These are phyloP conservation scores for Talaromyces liani DNA, from an alignment of 495 filamentous ascomycete genomes.

Conservation along the genomic window DNA sequence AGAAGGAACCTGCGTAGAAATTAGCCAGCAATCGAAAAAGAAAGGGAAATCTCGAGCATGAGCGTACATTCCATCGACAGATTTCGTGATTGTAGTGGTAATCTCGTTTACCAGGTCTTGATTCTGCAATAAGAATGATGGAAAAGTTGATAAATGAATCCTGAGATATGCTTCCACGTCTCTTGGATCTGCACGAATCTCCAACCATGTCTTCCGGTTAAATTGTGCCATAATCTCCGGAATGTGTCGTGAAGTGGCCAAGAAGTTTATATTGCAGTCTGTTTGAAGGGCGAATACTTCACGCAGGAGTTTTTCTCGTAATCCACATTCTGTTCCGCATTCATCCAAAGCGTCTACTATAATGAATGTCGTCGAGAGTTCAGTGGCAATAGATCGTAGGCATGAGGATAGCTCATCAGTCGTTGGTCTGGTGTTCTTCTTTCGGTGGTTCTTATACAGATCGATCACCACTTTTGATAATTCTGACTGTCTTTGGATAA, in stretches of 20 bases:
- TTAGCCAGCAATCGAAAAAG: background rate
- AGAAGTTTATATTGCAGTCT: constrained; percentile 3
- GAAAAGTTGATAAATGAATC: constrained; percentile 9
- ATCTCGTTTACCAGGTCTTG: constrained; percentile 3
- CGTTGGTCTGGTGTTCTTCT: constrained; percentile 15
- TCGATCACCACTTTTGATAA: constrained; percentile 18
- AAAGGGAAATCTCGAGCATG: background rate
- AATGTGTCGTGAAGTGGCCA: constrained; percentile 31
- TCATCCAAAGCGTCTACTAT: constrained; percentile 36
- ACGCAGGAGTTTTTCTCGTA: constrained; percentile 6
- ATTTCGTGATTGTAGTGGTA: background rate
- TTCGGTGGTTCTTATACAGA: constrained; percentile 13
- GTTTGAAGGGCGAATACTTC: constrained; percentile 11
- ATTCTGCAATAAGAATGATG: background rate
- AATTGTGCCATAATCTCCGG: constrained; percentile 23
- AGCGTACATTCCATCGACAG: constrained; percentile 11
- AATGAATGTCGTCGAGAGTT: constrained; percentile 22
- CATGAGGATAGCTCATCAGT: constrained; percentile 17
- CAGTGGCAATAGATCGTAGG: constrained; percentile 18
- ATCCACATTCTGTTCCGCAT: constrained; percentile 9
- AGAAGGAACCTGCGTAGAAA: constrained; percentile 10
- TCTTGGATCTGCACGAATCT: constrained; percentile 28
- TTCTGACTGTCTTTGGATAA: constrained; percentile 16
- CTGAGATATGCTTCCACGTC: constrained; percentile 28
- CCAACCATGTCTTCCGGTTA: constrained; percentile 13